phyloP scores from a whole-genome alignment of 345 rosid genomes.

The Capsella bursapastoris region DNA sequence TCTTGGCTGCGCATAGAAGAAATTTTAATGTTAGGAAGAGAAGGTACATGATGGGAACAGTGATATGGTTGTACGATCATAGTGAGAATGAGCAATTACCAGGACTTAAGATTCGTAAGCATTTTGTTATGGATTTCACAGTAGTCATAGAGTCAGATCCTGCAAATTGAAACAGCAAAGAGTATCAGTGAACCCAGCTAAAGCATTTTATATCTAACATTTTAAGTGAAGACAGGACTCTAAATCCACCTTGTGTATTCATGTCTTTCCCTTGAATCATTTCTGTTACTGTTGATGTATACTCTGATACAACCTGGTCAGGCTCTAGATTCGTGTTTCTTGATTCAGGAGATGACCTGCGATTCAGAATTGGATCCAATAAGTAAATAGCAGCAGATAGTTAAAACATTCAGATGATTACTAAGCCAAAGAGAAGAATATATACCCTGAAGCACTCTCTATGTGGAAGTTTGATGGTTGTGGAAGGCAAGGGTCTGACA shows the following conservation, averaged over 20 bases:
- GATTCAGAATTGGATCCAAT: slow-evolving; percentile 5
- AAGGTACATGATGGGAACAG: neutral
- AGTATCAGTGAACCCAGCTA: slow-evolving; percentile 21
- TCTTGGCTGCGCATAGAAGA: slow-evolving; percentile 54
- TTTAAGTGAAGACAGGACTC: neutral
- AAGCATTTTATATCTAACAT: neutral
- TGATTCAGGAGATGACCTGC: slow-evolving; percentile 64
- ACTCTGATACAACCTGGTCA: slow-evolving; percentile 59
- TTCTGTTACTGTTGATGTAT: slow-evolving; percentile 62
- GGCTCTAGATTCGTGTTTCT: slow-evolving; percentile 47
- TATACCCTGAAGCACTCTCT: slow-evolving; percentile 56
- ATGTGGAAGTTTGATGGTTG: slow-evolving; percentile 26
- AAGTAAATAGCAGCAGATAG: neutral
- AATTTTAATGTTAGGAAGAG: neutral
- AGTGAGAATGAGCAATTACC: slow-evolving; percentile 48
- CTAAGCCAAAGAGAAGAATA: slow-evolving; percentile 20
- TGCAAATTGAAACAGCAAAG: slow-evolving; percentile 39
- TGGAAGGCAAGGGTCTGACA: slow-evolving; percentile 50
- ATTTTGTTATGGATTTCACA: slow-evolving; percentile 66
- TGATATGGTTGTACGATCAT: slow-evolving; percentile 3
- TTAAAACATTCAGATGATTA: neutral
- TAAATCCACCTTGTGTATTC: slow-evolving; percentile 53
- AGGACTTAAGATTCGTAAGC: slow-evolving; percentile 69
- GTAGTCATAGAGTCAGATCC: slow-evolving; percentile 59
- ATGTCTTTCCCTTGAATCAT: slow-evolving; percentile 54